Conservation (phyloP, 106 monocot genomes). For the Chionographis japonica region DNA sequence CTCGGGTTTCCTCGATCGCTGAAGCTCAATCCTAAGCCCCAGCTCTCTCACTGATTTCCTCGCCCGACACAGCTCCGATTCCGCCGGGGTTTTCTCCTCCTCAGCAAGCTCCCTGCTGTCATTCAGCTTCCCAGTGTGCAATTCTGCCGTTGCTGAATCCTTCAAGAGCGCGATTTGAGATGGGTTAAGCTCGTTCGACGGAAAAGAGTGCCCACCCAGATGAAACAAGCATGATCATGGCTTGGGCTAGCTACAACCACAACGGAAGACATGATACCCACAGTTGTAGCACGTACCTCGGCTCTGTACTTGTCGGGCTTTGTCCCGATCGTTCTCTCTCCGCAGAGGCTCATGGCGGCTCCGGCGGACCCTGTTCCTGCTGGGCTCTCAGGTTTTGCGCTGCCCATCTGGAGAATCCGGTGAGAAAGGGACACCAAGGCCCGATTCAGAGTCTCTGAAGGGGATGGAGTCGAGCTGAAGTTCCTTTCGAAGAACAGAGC, state of each 20-base stretch:
- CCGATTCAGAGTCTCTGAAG: no score
- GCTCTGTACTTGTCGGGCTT: conserved; percentile 11
- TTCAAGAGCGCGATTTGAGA: conserved; percentile 1
- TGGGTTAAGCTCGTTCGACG: conserved; percentile 7
- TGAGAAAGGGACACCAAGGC: no score
- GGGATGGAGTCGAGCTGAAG: no score
- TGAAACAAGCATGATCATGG: neutral
- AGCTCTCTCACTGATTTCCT: conserved; percentile 28
- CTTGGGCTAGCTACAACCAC: neutral
- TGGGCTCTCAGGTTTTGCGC: conserved; percentile 3
- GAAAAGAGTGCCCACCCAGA: neutral
- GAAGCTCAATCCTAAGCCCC: conserved; percentile 19
- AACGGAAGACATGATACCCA: conserved; percentile 12
- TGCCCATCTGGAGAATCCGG: conserved; percentile 9
- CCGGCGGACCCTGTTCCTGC: conserved; percentile 26
- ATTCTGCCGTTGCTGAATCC: conserved; percentile 15
- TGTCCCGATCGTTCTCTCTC: conserved; percentile 26
- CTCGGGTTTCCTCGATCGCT: neutral
- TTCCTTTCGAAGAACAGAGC: no score
- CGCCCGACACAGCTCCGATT: conserved; percentile 29
- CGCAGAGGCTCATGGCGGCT: conserved; percentile 34
- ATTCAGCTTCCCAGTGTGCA: conserved; percentile 12
- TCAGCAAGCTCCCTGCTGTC: conserved; percentile 20
- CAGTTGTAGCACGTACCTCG: neutral
- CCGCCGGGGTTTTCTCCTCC: conserved; percentile 21